Evolutionary conservation across 768 basidiomycete genomes (phyloP).

Genomic region (Mycena belliarum): DNA sequence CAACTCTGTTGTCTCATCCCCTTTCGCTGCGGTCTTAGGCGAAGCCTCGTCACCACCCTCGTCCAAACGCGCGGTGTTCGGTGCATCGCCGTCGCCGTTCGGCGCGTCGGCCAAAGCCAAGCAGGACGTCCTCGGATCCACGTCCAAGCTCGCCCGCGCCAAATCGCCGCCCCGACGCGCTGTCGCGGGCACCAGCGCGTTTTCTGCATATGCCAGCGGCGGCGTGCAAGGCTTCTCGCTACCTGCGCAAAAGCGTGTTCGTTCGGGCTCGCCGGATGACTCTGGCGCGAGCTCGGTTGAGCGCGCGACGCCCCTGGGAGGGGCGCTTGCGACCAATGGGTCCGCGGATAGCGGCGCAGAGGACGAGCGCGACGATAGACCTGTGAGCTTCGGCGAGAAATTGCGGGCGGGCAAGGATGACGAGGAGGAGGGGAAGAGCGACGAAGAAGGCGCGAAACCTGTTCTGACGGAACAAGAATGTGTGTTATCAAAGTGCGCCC

Average conservation of each 20-base stretch:
- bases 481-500: constrained; percentile 29
- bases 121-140: constrained; percentile 51
- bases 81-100: constrained; percentile 22
- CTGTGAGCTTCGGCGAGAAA: constrained; percentile 61
- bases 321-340: constrained; percentile 30
- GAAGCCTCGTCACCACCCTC: constrained; percentile 23
- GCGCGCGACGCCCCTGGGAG: constrained; percentile 29
- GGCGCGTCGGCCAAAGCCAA: constrained; percentile 40
- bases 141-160: constrained; percentile 44
- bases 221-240: constrained; percentile 52
- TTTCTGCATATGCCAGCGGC: constrained; percentile 58
- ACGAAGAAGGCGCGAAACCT: constrained; percentile 51
- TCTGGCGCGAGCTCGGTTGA: constrained; percentile 49
- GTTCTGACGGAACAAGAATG: constrained; percentile 70
- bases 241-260: constrained; percentile 55
- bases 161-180: constrained; percentile 58
- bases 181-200: constrained; percentile 50
- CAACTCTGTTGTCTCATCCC: constrained; percentile 20
- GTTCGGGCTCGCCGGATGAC: constrained; percentile 51
- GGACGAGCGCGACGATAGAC: constrained; percentile 46
- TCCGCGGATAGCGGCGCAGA: constrained; percentile 43
- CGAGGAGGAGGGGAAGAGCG: constrained; percentile 49
- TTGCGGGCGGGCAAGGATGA: constrained; percentile 64
- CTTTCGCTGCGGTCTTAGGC: constrained; percentile 1
- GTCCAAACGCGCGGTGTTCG: constrained; percentile 21